Percentiles rank a stretch among this genome's conserved stretches.
Evolutionary conservation across 2,329 filamentous ascomycete species (phyloP).

Genomic region (Aspergillus hortae): DNA sequence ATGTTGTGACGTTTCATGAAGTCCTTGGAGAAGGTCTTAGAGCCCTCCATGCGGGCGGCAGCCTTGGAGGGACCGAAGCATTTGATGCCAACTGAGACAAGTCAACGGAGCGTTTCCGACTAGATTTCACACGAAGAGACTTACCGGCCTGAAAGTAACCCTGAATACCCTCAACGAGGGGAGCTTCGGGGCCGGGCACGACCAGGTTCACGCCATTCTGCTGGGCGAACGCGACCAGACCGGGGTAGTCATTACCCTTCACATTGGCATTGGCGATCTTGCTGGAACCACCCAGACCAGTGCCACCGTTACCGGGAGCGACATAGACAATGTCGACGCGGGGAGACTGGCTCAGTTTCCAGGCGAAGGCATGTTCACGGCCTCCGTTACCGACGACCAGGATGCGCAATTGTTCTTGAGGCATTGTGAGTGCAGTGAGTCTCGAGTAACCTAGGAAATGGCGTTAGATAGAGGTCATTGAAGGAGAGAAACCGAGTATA

Average conservation of each 20-base stretch:
- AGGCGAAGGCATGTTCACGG: constrained; percentile 89
- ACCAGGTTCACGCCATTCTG: constrained; percentile 74
- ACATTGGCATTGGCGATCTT: constrained; percentile 74
- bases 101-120: background rate
- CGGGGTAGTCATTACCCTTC: constrained; percentile 71
- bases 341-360: constrained; percentile 84
- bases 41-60: constrained; percentile 88
- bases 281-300: constrained; percentile 50
- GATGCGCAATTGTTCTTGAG: constrained; percentile 58
- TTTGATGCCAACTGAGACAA: constrained; percentile 60
- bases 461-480: background rate
- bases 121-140: background rate
- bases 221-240: constrained; percentile 71
- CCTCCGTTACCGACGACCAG: constrained; percentile 92
- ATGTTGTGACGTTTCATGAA: constrained; percentile 92
- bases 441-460: constrained; percentile 15
- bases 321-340: constrained; percentile 70
- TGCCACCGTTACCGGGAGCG: constrained; percentile 81
- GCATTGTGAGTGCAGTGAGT: constrained; percentile 26
- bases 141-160: constrained; percentile 66
- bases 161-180: constrained; percentile 87
- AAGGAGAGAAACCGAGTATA: background rate
- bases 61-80: constrained; percentile 82
- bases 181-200: constrained; percentile 86
- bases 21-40: constrained; percentile 95